phyloP scores from a whole-genome alignment of 768 basidiomycete genomes.

The Lactarius sp. region DNA sequence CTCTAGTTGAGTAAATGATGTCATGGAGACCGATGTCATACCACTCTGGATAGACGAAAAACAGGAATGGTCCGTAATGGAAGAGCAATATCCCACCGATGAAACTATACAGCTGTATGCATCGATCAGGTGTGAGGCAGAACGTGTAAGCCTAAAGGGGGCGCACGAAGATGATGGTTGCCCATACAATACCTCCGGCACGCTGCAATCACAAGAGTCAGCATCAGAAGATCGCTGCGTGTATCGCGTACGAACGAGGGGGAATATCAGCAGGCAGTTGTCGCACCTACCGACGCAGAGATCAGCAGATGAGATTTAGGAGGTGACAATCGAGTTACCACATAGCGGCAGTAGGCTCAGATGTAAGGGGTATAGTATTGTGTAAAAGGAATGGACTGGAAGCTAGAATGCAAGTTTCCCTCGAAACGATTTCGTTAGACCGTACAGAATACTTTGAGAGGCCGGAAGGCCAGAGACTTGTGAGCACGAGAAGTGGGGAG shows the following conservation, averaged over 20 bases:
- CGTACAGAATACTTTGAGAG: conserved; percentile 7
- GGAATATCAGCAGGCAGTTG: conserved; percentile 70
- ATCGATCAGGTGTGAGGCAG: conserved; percentile 14
- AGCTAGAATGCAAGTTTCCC: background rate
- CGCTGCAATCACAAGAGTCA: conserved; percentile 39
- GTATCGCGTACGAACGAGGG: conserved; percentile 47
- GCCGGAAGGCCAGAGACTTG: conserved; percentile 2
- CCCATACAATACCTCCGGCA: conserved; percentile 70
- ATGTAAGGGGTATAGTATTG: conserved; percentile 17
- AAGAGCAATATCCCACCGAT: conserved; percentile 62
- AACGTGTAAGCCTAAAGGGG: conserved; percentile 3
- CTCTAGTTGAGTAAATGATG: conserved; percentile 5
- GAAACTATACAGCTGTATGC: conserved; percentile 54
- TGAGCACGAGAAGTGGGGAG: background rate
- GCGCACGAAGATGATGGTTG: conserved; percentile 53
- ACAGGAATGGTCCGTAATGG: conserved; percentile 55
- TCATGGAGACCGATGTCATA: conserved; percentile 28
- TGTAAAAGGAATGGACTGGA: conserved; percentile 7
- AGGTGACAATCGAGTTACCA: conserved; percentile 14
- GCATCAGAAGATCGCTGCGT: conserved; percentile 13
- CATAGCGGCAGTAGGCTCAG: conserved; percentile 9
- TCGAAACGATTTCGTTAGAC: conserved; percentile 7
- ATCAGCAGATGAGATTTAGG: conserved; percentile 2
- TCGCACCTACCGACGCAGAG: conserved; percentile 52
- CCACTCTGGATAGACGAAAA: conserved; percentile 66